Conservation (phyloP, 129 eudicot genomes). For the Saussurea involucrata region DNA sequence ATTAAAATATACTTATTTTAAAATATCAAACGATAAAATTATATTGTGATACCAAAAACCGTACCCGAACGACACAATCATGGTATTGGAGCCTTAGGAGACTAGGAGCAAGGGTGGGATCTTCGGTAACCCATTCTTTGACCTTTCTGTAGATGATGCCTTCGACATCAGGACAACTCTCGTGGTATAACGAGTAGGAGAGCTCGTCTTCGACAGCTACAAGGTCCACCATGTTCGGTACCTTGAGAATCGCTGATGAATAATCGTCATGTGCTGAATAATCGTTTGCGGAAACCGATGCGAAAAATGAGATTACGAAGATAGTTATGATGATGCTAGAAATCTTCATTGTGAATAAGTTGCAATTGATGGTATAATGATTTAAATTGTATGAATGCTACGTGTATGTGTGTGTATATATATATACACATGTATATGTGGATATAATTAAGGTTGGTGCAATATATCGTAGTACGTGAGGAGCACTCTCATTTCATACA, state of each 20-base stretch:
- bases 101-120: slow-evolving; percentile 70
- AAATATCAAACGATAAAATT: not conserved
- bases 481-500: slow-evolving; percentile 25
- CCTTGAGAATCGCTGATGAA: slow-evolving; percentile 21
- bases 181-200: slow-evolving; percentile 45
- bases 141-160: slow-evolving; percentile 59
- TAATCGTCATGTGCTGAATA: not conserved
- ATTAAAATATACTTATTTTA: not conserved
- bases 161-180: slow-evolving; percentile 56
- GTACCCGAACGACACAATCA: slow-evolving; percentile 82
- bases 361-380: not conserved
- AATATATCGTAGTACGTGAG: slow-evolving; percentile 32
- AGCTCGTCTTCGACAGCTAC: slow-evolving; percentile 34
- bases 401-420: not conserved
- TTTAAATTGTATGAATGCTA: not conserved
- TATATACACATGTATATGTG: not conserved
- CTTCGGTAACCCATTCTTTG: slow-evolving; percentile 54
- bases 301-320: slow-evolving; percentile 6
- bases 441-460: slow-evolving; percentile 23
- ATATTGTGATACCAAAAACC: not conserved
- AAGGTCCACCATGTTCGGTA: slow-evolving; percentile 28
- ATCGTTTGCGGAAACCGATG: slow-evolving; percentile 15
- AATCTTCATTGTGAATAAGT: slow-evolving; percentile 21
- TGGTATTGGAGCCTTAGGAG: slow-evolving; percentile 74
- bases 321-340: slow-evolving; percentile 17